These are phyloP conservation scores for Tetrahymena borealis DNA, from an alignment of 73 alveolate genomes.

Conservation along the genomic window DNA sequence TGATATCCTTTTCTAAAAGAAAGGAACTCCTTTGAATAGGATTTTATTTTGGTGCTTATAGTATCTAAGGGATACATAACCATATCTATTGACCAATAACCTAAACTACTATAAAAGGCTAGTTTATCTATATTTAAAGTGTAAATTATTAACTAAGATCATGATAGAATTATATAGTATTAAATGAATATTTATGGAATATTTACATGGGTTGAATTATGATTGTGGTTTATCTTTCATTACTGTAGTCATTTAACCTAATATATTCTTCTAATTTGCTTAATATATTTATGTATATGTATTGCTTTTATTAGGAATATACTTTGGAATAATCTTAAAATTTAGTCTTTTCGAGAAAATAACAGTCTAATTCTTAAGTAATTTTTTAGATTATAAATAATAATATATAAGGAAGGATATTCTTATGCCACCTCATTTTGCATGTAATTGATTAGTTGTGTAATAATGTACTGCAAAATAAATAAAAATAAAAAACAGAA, in stretches of 20 bases:
- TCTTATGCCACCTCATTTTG: too few species aligned
- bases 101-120: slow-evolving; percentile 32
- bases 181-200: neutral
- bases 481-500: neutral
- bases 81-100: slow-evolving; percentile 32
- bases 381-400: neutral
- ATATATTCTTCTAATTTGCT: too few species aligned
- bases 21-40: slow-evolving; percentile 12
- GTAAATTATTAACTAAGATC: neutral
- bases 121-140: neutral
- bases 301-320: neutral
- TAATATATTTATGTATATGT: too few species aligned
- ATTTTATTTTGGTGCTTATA: slow-evolving; percentile 30
- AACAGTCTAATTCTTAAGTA: neutral
- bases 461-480: too few species aligned
- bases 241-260: neutral
- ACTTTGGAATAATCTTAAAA: neutral
- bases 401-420: too few species aligned
- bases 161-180: too few species aligned
- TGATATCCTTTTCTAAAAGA: slow-evolving; percentile 27
- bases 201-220: neutral
- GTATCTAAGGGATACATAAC: slow-evolving; percentile 40
- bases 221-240: neutral
- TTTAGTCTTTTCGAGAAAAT: neutral
- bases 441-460: too few species aligned